Base-by-base conservation (phyloP, 2,329 filamentous ascomycete genomes). In the Chaetomiaceae sp. region DNA sequence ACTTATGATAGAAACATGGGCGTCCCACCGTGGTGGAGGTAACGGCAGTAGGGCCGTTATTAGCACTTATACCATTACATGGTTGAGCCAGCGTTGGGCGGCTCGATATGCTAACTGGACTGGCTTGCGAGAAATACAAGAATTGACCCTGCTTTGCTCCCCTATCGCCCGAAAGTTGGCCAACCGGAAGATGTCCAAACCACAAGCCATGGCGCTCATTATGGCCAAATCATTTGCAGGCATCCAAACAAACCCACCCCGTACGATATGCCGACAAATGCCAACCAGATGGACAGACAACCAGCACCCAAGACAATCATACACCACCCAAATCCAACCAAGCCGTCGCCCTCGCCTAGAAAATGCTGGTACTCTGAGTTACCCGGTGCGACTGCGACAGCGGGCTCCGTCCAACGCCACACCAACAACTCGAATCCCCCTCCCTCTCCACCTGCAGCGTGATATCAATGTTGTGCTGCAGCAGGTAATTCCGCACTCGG, bases 401-500 rank as follows among this genome's bases (percentile, higher is more conserved):
- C 32, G 66, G 64, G 44, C 64, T 67, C 41, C 72, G 65, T 14
- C 68, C 73, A 54, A 72, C 71, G 7, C 74, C 75, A 59, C 82
- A 85, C 82, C 82, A 85, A 61, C 82, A 85, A 18, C 72, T 75
- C 36, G 68, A 65, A 53, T 95, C 89, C 0, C 87, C 89, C 64
- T 96, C 90, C 42, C 86, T 76, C 70, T 96, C 92, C 1, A 95
- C 87, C 69, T 96, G 92, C 5, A 96, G 80, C 23, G 95, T 84
- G 11, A 90, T 82, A 63, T 96, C 85, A 71, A 96, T 86, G 37
- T 84, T 81, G 59, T 87, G 80, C 47, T 81, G 80, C 7, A 77
- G 72, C 20, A 96, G 74, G 61, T 90, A 94, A 38, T 81, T 77
- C 40, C 79, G 75, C 0, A 91, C 86, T n/a, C 90, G 78, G 55